Base-by-base conservation (phyloP, 2,329 filamentous ascomycete species). In the Fusarium avenaceum region DNA sequence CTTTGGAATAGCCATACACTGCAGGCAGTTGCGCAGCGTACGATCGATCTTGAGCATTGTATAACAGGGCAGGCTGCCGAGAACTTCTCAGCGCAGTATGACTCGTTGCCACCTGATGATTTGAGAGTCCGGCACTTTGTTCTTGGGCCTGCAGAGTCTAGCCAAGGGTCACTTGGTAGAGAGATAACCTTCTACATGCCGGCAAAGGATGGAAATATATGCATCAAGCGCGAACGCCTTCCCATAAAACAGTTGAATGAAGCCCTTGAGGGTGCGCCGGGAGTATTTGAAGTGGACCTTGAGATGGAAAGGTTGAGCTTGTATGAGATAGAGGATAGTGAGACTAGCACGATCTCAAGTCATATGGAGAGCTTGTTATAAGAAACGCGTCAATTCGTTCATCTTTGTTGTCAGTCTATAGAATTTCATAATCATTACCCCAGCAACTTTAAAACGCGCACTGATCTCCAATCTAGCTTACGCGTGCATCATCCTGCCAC, bases 381-480 rank as follows among this genome's bases (percentile, higher is more conserved):
- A 57, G 43, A 57, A 63, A 57, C 50, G 50, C 43, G 20, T 13
- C 35, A 24, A 57, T 50, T 42, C 24, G 38, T 58, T 58, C 17
- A n/a, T 38, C 19, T 38, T 35, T 38, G 13, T 20, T 26, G 26
- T 57, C 24, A 45, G 44, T 63, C 49, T 48, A 54, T 46, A 47
- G 47, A 63, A 17, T 19, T 51, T 64, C 45, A 51, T 64, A 64
- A 64, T 64, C 59, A 47, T 64, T 64, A 64, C 24, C 35, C 35
- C 35, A 38, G 22, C 20, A 32, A 64, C 59, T 43, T 30, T 39
- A 22, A 22, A 50, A 17, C 14, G 14, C 30, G 24, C 50, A 32
- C 35, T 17, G 17, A 33, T 33, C 30, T 38, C n/a, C n/a, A 38
- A n/a, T 38, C 35, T 38, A n/a, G 15, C n/a, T 38, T n/a, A n/a